Conservation (phyloP, 352 stramenopile genomes). For the Phytophthora hibernalis region DNA sequence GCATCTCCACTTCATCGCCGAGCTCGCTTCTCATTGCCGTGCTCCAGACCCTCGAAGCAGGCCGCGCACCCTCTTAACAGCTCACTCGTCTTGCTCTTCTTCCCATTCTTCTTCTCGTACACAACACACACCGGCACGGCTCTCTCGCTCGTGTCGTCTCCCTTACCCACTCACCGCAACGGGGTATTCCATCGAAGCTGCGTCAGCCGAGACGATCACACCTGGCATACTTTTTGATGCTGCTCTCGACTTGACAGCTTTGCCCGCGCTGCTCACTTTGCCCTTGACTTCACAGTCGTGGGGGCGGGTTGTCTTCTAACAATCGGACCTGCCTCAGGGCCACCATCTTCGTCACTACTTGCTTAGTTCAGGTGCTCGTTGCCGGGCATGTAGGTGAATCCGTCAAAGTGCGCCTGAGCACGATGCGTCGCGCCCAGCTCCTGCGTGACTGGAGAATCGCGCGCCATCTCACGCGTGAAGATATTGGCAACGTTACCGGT, state of each 20-base stretch:
- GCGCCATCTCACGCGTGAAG: conserved; percentile 85
- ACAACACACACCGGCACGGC: conserved; percentile 50
- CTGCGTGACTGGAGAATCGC: conserved; percentile 90
- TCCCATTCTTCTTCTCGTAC: conserved; percentile 38
- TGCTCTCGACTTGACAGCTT: conserved; percentile 36
- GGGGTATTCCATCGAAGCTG: conserved; percentile 36
- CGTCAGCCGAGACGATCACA: conserved; percentile 10
- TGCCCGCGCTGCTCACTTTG: conserved; percentile 29
- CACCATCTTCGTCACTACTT: conserved; percentile 22
- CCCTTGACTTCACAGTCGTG: conserved; percentile 31
- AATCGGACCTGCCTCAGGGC: conserved; percentile 18
- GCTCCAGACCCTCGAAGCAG: neutral
- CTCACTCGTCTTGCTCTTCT: conserved; percentile 34
- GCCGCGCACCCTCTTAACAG: conserved; percentile 16
- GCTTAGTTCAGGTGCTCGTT: conserved; percentile 61
- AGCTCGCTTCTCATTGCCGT: conserved; percentile 16
- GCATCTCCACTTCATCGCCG: conserved; percentile 24
- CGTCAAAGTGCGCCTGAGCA: conserved; percentile 91
- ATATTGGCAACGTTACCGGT: conserved; percentile 90
- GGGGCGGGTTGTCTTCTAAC: conserved; percentile 41
- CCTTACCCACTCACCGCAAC: conserved; percentile 27
- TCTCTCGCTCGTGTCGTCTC: conserved; percentile 45
- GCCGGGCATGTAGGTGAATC: conserved; percentile 93
- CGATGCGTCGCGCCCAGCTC: conserved; percentile 84
- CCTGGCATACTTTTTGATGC: conserved; percentile 24